Conservation (phyloP, 2,329 filamentous ascomycete species). For the Helotiales sp. region DNA sequence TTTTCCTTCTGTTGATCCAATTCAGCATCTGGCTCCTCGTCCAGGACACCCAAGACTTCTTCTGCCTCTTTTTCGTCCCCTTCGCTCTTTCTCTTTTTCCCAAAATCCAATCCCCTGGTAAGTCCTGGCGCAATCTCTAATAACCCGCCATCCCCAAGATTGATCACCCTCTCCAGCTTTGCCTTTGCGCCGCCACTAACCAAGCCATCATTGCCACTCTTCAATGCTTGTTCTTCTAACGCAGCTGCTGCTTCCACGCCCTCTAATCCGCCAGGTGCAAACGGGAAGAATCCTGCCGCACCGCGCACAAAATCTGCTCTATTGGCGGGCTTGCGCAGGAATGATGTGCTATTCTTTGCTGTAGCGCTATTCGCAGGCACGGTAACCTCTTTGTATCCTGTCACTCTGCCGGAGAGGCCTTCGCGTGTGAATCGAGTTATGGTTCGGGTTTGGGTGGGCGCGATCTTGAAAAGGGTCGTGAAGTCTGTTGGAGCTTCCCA, state of each 20-base stretch:
- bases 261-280: conserved; percentile 88
- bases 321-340: conserved; percentile 82
- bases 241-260: conserved; percentile 84
- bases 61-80: conserved; percentile 66
- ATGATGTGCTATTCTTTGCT: conserved; percentile 92
- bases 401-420: conserved; percentile 89
- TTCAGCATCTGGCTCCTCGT: conserved; percentile 50
- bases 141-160: conserved; percentile 77
- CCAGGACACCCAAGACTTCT: conserved; percentile 70
- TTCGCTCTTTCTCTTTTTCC: conserved; percentile 60
- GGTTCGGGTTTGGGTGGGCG: conserved; percentile 91
- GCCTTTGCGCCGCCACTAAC: conserved; percentile 45
- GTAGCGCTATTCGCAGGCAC: conserved; percentile 87
- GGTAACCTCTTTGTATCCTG: conserved; percentile 92
- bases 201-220: conserved; percentile 47
- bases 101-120: conserved; percentile 75
- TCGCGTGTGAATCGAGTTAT: conserved; percentile 90
- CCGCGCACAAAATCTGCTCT: conserved; percentile 91
- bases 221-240: conserved; percentile 75
- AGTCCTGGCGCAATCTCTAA: conserved; percentile 85
- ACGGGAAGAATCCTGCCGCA: conserved; percentile 91
- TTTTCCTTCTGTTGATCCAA: conserved; percentile 43
- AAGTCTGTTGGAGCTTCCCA: conserved; percentile 87
- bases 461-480: conserved; percentile 82
- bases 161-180: conserved; percentile 83